Evolutionary conservation across 768 basidiomycete genomes (phyloP), one percentile per base, ranked within the genome.

Genomic region (Tricholoma sp.): DNA sequence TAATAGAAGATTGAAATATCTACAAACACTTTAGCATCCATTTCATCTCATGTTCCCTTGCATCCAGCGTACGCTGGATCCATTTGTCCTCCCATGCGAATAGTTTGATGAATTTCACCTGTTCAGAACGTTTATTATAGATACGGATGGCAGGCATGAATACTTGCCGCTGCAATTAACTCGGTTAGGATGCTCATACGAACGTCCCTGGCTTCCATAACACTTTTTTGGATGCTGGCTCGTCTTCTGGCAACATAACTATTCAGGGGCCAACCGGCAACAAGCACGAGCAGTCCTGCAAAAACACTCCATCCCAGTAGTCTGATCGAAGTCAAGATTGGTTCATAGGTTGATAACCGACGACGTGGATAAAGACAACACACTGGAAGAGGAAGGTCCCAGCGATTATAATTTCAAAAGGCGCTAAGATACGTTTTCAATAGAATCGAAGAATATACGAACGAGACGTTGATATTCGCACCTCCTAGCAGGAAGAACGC

Each of bases 21-120:
- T 28, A 44, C 51, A 37, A 68, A 87, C 86, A 67, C 76, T 87
- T 87, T 56, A 89, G 69, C 78, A 92, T 78, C 86, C 89, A 90
- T 18, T 17, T 71, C 71, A 94, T 77, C 72, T 95, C 94, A 12
- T 71, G 70, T 41, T 79, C 78, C 57, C 93, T 76, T 2, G 88
- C 81, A 42, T 85, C 83, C 55, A 84, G 64, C 0, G 79, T 84
- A 11, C 83, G 77, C 28, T 79, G 70, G 42, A 89, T 87, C 91
- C 91, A 92, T 11, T 81, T 78, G 41, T 85, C 79, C 61, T 89
- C 88, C 80, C 89, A 91, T 1, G 88, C 88, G 58, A 91, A 91
- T 75, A 91, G 89, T 68, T 91, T 89, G 17, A 42, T 42, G 17
- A 42, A 6, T 13, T 42, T 42, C 3, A 42, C 17, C 41, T 42